phyloP scores from a whole-genome alignment of 2,329 filamentous ascomycete species.

The Neofusicoccum cordaticola region DNA sequence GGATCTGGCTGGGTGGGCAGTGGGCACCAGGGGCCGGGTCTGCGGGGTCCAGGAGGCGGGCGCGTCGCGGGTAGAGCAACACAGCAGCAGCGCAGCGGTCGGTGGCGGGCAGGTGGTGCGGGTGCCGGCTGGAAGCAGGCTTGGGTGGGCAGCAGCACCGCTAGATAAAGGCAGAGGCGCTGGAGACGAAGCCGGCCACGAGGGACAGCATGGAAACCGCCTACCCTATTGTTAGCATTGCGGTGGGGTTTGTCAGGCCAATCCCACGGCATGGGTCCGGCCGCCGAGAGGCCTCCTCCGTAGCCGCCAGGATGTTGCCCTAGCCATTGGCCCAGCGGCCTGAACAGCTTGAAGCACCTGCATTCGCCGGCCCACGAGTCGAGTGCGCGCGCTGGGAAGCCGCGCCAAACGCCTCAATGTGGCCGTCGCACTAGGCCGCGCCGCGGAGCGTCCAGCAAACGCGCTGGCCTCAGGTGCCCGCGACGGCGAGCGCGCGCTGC shows the following conservation, averaged over 20 bases:
- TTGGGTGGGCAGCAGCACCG: conserved; percentile 2
- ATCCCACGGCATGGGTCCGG: conserved; percentile 10
- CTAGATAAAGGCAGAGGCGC: conserved; percentile 14
- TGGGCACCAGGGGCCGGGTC: conserved; percentile 1
- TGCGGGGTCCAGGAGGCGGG: conserved; percentile 17
- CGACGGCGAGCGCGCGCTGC: neutral
- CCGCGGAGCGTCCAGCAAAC: neutral
- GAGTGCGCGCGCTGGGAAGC: neutral
- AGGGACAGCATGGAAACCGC: conserved; percentile 7
- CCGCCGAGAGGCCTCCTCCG: conserved; percentile 10
- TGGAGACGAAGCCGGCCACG: conserved; percentile 4
- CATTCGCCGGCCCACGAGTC: conserved; percentile 1
- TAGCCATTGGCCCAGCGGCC: conserved; percentile 3
- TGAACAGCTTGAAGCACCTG: conserved; percentile 5
- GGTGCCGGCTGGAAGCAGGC: neutral
- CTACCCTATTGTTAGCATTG: conserved; percentile 15
- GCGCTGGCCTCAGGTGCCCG: neutral
- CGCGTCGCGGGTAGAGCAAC: neutral
- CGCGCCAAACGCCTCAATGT: neutral
- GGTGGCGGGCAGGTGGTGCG: neutral
- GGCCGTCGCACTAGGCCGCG: neutral
- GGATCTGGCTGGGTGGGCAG: neutral
- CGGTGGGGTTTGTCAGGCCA: conserved; percentile 14
- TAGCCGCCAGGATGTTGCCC: conserved; percentile 2
- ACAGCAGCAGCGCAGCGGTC: neutral